Conservation (phyloP, 176 grass and related monocot species). For the Zea mays region Zm-B73-REFERENCE-NAM-5.0 NC_050096.1:181917501-181918000, state of each 20-base stretch:
- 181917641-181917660: slow-evolving; percentile 63
- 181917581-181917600: slow-evolving; percentile 60
- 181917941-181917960: slow-evolving; percentile 5
- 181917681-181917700: slow-evolving; percentile 65
- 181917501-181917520: slow-evolving; percentile 48
- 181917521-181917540: slow-evolving; percentile 5
- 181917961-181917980: slow-evolving; percentile 5
- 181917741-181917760: slow-evolving; percentile 33
- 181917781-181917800: slow-evolving; percentile 26
- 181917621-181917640: slow-evolving; percentile 44
- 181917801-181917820: slow-evolving; percentile 39
- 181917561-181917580: not conserved
- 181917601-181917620: slow-evolving; percentile 57
- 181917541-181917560: not conserved
- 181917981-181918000: slow-evolving; percentile 11
- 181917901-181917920: slow-evolving; percentile 23
- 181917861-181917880: slow-evolving; percentile 12
- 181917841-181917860: slow-evolving; percentile 18
- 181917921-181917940: not conserved
- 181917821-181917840: slow-evolving; percentile 35
- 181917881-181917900: slow-evolving; percentile 26
- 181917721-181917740: slow-evolving; percentile 46
- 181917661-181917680: slow-evolving; percentile 64
- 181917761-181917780: slow-evolving; percentile 41
- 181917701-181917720: slow-evolving; percentile 71